These are phyloP conservation scores for Fusarium fracticaudum DNA, from an alignment of 2,329 filamentous ascomycete species.

Conservation along the genomic window DNA sequence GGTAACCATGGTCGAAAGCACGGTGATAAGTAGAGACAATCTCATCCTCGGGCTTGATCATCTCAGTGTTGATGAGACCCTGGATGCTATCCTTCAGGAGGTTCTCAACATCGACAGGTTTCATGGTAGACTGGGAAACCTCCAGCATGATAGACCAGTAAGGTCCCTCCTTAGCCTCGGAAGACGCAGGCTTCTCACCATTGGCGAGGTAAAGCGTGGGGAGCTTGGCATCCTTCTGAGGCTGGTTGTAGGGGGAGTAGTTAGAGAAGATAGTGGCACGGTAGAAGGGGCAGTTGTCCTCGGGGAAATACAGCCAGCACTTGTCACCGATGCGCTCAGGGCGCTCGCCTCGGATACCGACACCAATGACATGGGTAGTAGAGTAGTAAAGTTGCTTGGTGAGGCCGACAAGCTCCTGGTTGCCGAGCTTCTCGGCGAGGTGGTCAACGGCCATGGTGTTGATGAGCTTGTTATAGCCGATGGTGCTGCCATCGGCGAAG, in stretches of 20 bases:
- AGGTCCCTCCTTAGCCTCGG: slow-evolving; percentile 82
- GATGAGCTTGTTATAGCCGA: slow-evolving; percentile 92
- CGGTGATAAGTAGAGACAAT: slow-evolving; percentile 99
- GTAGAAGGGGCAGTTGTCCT: slow-evolving; percentile 99
- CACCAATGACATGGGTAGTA: slow-evolving; percentile 95
- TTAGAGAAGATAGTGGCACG: slow-evolving; percentile 99
- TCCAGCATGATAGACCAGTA: slow-evolving; percentile 99
- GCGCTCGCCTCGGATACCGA: slow-evolving; percentile 89
- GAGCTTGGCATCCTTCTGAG: slow-evolving; percentile 81
- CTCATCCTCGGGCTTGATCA: slow-evolving; percentile 90
- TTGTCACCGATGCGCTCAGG: slow-evolving; percentile 98
- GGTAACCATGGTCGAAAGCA: slow-evolving; percentile 97
- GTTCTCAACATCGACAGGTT: slow-evolving; percentile 88
- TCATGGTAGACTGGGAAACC: slow-evolving; percentile 94
- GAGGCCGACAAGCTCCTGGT: slow-evolving; percentile 82
- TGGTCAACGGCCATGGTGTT: slow-evolving; percentile 96
- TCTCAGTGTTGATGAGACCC: slow-evolving; percentile 96
- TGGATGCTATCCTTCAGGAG: slow-evolving; percentile 92
- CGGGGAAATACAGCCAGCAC: slow-evolving; percentile 99
- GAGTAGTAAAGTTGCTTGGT: slow-evolving; percentile 97
- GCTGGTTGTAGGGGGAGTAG: slow-evolving; percentile 99
- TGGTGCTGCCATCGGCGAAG: slow-evolving; percentile 83
- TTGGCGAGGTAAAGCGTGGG: slow-evolving; percentile 86
- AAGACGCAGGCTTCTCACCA: slow-evolving; percentile 80
- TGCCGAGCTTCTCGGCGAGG: slow-evolving; percentile 86